phyloP scores from a whole-genome alignment of 768 basidiomycete species.

The Suillus ampliporus region DNA sequence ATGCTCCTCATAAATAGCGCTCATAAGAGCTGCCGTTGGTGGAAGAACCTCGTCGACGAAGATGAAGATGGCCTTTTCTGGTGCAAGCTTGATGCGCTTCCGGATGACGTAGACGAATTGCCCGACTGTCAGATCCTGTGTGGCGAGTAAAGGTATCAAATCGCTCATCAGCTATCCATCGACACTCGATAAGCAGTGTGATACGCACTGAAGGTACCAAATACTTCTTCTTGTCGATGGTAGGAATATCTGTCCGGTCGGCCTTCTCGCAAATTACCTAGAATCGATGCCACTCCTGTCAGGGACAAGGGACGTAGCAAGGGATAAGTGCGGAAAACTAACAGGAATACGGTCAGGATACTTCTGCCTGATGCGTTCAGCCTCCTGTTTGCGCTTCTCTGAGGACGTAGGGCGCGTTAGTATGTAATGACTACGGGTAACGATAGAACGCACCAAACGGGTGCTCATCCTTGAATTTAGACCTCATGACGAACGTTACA shows the following conservation, averaged over 20 bases:
- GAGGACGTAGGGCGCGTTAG: slow-evolving; percentile 20
- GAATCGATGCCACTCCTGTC: slow-evolving; percentile 15
- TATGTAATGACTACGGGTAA: slow-evolving; percentile 39
- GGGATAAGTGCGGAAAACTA: slow-evolving; percentile 33
- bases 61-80: slow-evolving; percentile 99
- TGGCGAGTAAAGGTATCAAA: slow-evolving; percentile 6
- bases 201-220: slow-evolving; percentile 89
- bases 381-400: slow-evolving; percentile 99
- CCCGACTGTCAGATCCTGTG: slow-evolving; percentile 92
- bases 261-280: slow-evolving; percentile 99
- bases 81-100: slow-evolving; percentile 99
- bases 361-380: slow-evolving; percentile 98
- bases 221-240: slow-evolving; percentile 99
- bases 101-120: slow-evolving; percentile 99
- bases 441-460: slow-evolving; percentile 75
- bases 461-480: slow-evolving; percentile 99
- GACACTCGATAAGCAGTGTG: slow-evolving; percentile 4
- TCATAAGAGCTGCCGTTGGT: slow-evolving; percentile 98
- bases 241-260: slow-evolving; percentile 97
- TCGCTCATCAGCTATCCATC: slow-evolving; percentile 34
- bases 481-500: slow-evolving; percentile 63
- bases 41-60: slow-evolving; percentile 99
- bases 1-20: slow-evolving; percentile 99
- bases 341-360: slow-evolving; percentile 99
- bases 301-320: slow-evolving; percentile 15